Evolutionary conservation across 1,284 basidiomycete genomes (phyloP), one percentile per base, ranked within the genome.

Genomic region (Pseudozyma hubeiensis): DNA sequence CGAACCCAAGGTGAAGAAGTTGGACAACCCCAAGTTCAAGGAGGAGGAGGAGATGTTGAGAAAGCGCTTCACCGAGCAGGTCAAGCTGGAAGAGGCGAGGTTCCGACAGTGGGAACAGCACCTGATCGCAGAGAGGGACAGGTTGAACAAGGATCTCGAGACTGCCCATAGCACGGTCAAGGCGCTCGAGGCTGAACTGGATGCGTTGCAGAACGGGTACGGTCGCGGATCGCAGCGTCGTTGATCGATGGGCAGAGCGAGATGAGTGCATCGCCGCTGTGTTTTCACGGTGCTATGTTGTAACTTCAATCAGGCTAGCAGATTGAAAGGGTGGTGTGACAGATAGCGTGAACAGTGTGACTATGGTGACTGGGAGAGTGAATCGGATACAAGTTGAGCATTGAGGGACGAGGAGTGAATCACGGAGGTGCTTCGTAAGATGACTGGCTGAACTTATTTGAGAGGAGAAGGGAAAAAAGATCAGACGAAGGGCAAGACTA

Each of bases 21-120:
- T 95, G 77, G 96, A 99, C 87, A 99, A 99, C 87, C 97, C 97
- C 81, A 98, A 98, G 87, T 99, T 97, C 90, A 96, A 96, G 88
- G 97, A 99, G 86, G 96, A 99, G 86, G 96, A 99, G 85, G 96
- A 99, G 86, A 88, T 90, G 52, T 89, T 99, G 73, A 88, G 96
- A 82, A 97, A 96, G 89, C 90, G 94, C 69, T 99, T 99, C 87
- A 99, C 96, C 35, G 97, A 99, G 86, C 96, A 99, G 87, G 97
- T 99, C 89, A 99, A 99, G 88, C 88, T 94, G 66, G 96, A 99
- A 88, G 96, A 99, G 85, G 89, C 92, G 11, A 89, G 97, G 68
- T 99, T 99, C 90, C 90, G 97, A 84, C 94, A 98, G 84, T 99
- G 97, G 97, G 96, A 98, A 86, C 94, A 97, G 87, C 95, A 97